Conservation (phyloP, 805 yeast species). For the Priceomyces melissophilus region DNA sequence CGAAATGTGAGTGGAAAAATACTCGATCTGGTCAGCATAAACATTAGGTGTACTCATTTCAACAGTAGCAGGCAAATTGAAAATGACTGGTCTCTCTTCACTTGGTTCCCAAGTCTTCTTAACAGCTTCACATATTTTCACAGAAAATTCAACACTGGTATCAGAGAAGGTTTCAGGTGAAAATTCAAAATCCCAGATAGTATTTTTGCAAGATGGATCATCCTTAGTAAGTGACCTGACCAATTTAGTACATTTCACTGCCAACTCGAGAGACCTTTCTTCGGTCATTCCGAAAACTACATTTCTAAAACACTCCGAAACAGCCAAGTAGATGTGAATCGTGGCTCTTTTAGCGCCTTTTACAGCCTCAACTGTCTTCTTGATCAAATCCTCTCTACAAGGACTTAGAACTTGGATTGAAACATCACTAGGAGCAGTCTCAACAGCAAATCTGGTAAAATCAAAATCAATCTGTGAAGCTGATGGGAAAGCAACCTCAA, state of each 20-base stretch:
- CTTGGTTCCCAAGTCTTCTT: slow-evolving; percentile 73
- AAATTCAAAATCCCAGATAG: slow-evolving; percentile 73
- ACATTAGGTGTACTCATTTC: slow-evolving; percentile 80
- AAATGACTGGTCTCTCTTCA: slow-evolving; percentile 62
- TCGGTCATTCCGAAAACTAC: slow-evolving; percentile 65
- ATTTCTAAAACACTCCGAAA: slow-evolving; percentile 70
- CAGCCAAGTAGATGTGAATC: slow-evolving; percentile 72
- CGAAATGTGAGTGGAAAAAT: slow-evolving; percentile 55
- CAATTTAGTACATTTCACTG: slow-evolving; percentile 58
- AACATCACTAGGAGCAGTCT: slow-evolving; percentile 72
- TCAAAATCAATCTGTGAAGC: slow-evolving; percentile 81
- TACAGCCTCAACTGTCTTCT: slow-evolving; percentile 67
- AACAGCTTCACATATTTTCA: slow-evolving; percentile 71
- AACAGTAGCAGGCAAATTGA: slow-evolving; percentile 82
- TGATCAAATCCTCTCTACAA: slow-evolving; percentile 70
- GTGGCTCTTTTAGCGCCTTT: slow-evolving; percentile 75
- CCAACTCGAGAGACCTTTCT: slow-evolving; percentile 56
- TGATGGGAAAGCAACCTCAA: slow-evolving; percentile 79
- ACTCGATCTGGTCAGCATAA: slow-evolving; percentile 83
- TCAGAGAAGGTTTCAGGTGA: slow-evolving; percentile 81
- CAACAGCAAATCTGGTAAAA: slow-evolving; percentile 72
- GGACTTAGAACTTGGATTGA: slow-evolving; percentile 74
- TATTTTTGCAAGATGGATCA: slow-evolving; percentile 47
- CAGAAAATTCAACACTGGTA: slow-evolving; percentile 59
- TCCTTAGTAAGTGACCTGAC: slow-evolving; percentile 70